A percentile compares a stretch with the other conserved stretches of the same genome.
Conservation (phyloP, 1,284 basidiomycete species). For the Apiotrichum akiyoshidainum region DNA sequence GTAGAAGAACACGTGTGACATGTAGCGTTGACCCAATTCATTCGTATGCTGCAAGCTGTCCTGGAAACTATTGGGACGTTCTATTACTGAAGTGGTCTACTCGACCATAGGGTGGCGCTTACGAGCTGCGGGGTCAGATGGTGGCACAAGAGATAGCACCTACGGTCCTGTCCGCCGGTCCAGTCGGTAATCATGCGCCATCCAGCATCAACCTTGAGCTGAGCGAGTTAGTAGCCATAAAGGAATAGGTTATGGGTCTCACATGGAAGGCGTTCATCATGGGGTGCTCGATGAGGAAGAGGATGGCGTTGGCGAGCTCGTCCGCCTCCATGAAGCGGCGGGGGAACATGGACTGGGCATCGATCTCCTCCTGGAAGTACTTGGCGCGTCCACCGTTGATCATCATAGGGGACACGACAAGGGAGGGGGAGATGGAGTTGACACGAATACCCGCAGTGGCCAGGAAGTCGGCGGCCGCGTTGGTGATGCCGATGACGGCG, state of each 20-base stretch:
- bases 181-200: slow-evolving; percentile 25
- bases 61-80: too few species aligned
- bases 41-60: too few species aligned
- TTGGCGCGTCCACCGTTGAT: slow-evolving; percentile 17
- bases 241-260: too few species aligned
- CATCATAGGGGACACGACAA: slow-evolving; percentile 32
- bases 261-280: slow-evolving; percentile 33
- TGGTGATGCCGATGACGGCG: slow-evolving; percentile 24
- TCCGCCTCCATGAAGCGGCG: slow-evolving; percentile 18
- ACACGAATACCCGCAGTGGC: slow-evolving; percentile 37
- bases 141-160: slow-evolving; percentile 2
- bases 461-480: slow-evolving; percentile 26
- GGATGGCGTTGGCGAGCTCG: slow-evolving; percentile 24
- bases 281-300: slow-evolving; percentile 33
- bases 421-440: slow-evolving; percentile 30
- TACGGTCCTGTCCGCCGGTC: slow-evolving; percentile 16
- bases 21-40: neutral
- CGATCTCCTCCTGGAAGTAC: slow-evolving; percentile 27
- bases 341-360: slow-evolving; percentile 24
- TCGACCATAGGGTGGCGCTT: neutral
- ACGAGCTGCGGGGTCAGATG: slow-evolving; percentile 12
- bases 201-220: slow-evolving; percentile 24
- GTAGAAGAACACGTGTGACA: neutral
- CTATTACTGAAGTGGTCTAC: neutral
- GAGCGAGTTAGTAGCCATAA: neutral